A percentile compares a stretch with the other conserved stretches of the same genome.
Conservation (phyloP, 164 flowering plant species). For the grape (Vitis vinifera) region ASM3070453v1 NC_081821.1:9191501-9192000, state of each 20-base stretch:
- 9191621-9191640: background rate
- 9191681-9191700: background rate
- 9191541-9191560: slow-evolving; percentile 37
- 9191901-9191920: background rate
- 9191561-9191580: slow-evolving; percentile 50
- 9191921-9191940: background rate
- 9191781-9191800: too few species aligned
- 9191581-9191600: slow-evolving; percentile 60
- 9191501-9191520: slow-evolving; percentile 48
- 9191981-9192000: slow-evolving; percentile 20
- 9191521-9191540: slow-evolving; percentile 31
- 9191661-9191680: background rate
- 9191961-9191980: slow-evolving; percentile 27
- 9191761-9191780: too few species aligned
- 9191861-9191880: background rate
- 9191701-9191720: too few species aligned
- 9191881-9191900: background rate
- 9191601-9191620: background rate
- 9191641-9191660: background rate
- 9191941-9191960: slow-evolving; percentile 37
- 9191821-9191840: too few species aligned
- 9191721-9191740: too few species aligned
- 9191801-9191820: too few species aligned
- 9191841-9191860: too few species aligned
- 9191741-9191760: too few species aligned